phyloP scores from a whole-genome alignment of 192 early-diverging fungal species.

The Backusella sp. region DNA sequence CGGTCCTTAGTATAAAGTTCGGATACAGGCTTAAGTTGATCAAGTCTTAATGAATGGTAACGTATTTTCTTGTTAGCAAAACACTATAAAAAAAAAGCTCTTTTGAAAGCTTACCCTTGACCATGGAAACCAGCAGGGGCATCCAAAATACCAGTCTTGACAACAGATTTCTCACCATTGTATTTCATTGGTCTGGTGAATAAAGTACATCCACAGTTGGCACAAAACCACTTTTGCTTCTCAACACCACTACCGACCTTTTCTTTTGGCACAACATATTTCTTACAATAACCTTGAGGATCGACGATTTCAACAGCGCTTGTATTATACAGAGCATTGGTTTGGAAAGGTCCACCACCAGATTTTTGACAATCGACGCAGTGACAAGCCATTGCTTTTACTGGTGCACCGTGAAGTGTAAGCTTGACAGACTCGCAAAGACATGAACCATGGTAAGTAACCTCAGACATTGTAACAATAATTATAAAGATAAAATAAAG shows the following conservation, averaged over 20 bases:
- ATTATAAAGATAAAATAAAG: not conserved
- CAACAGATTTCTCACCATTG: slow-evolving; percentile 17
- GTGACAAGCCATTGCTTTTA: slow-evolving; percentile 16
- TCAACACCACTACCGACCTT: slow-evolving; percentile 14
- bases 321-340: slow-evolving; percentile 13
- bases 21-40: slow-evolving; percentile 3
- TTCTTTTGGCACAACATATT: slow-evolving; percentile 8
- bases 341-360: slow-evolving; percentile 16
- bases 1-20: slow-evolving; percentile 16
- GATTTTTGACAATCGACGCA: slow-evolving; percentile 19
- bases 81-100: not conserved
- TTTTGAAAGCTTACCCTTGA: not conserved
- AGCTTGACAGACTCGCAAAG: slow-evolving; percentile 13
- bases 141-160: slow-evolving; percentile 22
- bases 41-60: not conserved
- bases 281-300: slow-evolving; percentile 1
- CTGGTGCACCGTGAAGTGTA: slow-evolving; percentile 4
- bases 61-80: not conserved
- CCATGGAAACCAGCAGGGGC: not conserved
- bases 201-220: slow-evolving; percentile 19
- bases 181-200: slow-evolving; percentile 23
- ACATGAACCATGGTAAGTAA: slow-evolving; percentile 9
- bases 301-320: not conserved
- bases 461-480: not conserved
- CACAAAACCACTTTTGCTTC: slow-evolving; percentile 20